Base-by-base conservation (phyloP, 139 green algal species). In the Picochlorum sp. region DNA sequence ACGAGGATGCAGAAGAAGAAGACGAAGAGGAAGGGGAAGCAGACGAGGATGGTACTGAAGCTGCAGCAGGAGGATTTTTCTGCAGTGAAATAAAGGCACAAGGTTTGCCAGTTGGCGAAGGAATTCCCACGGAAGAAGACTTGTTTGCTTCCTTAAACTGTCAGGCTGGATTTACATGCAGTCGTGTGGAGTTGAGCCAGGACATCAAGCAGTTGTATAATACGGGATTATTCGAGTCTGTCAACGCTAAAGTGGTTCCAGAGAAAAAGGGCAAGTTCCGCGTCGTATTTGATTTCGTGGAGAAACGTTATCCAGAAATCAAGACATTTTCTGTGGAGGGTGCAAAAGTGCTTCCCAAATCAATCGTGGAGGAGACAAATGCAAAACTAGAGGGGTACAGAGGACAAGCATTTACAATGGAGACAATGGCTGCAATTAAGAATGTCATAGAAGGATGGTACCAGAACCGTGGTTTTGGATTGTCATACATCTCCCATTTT, bases 401-500 rank as follows among this genome's bases (percentile, higher is more conserved):
- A 31, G 52, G 41, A 2, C 51, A 68, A 12, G 57, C 70, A 39
- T 72, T 69, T 32, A 67, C 43, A 40, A 70, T 84, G 54, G 30
- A 64, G 53, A 71, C 63, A 22, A 68, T 85, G 58, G 68, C 64
- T 7, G 30, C 33, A 28, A 76, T 82, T 63, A 78, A 77, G 44
- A 79, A 83, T 45, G 70, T 76, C 33, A 69, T 93, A 20, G 83
- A 90, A 50, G 71, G 78, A 33, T 89, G 81, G 75, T 93, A 93
- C 61, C 67, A 78, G 12, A 62, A 82, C 13, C 76, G 74, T 14
- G 83, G 84, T 22, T 90, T 76, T 44, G 71, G 67, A 7, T 70
- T 77, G 7, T 73, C 54, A 12, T 80, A 75, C 56, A 75, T 90
- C 52, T 69, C 49, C 2, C 55, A 74, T 43, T 91, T 86, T 37